Conservation (phyloP, 768 basidiomycete species). For the Russula sp. region DNA sequence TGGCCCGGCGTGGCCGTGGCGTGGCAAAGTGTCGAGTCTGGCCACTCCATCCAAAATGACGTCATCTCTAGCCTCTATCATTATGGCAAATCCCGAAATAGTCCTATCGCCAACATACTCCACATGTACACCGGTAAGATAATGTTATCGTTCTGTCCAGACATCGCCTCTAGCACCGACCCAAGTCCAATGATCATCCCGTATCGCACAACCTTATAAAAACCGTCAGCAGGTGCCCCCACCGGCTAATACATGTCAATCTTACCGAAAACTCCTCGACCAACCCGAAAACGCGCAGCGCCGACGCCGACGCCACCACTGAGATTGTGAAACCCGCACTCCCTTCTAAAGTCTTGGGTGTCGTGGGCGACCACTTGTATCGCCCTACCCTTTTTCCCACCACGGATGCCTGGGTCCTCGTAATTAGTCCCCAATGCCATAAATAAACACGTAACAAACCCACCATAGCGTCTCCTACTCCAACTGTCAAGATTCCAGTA, state of each 20-base stretch:
- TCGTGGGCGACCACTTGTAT: conserved; percentile 79
- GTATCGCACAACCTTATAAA: conserved; percentile 61
- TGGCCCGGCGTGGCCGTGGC: conserved; percentile 3
- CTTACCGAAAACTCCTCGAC: conserved; percentile 76
- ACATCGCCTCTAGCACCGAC: conserved; percentile 82
- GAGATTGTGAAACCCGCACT: conserved; percentile 77
- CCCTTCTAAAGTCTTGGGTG: conserved; percentile 89
- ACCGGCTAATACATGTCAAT: conserved; percentile 20
- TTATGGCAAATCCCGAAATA: conserved; percentile 8
- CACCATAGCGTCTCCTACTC: conserved; percentile 91
- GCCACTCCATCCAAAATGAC: conserved; percentile 4
- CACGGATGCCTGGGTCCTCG: conserved; percentile 70
- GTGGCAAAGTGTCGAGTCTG: conserved; percentile 13
- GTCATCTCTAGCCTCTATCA: neutral
- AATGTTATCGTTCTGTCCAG: conserved; percentile 96
- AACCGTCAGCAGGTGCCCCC: conserved; percentile 16
- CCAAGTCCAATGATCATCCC: conserved; percentile 57
- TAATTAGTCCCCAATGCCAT: conserved; percentile 8
- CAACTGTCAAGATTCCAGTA: conserved; percentile 85
- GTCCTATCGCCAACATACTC: conserved; percentile 55
- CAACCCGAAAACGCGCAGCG: conserved; percentile 66
- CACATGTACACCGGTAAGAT: conserved; percentile 95
- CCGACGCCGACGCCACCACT: conserved; percentile 64
- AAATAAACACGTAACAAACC: conserved; percentile 34
- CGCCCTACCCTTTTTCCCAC: conserved; percentile 82